Base-by-base conservation (phyloP, 768 basidiomycete genomes). In the Coprinopsis cinerea region DNA sequence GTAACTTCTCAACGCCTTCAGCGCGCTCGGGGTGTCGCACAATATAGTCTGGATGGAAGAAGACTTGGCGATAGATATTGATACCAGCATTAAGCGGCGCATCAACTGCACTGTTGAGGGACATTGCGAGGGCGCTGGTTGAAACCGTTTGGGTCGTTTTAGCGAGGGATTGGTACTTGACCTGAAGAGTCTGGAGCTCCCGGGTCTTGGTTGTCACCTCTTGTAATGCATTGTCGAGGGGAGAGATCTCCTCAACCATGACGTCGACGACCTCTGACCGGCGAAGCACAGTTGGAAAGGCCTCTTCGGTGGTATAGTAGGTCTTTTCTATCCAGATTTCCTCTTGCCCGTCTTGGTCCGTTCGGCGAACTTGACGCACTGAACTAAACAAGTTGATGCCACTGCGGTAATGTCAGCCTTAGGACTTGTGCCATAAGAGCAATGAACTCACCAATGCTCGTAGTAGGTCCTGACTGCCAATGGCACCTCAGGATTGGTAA, bases 241-340 rank as follows among this genome's bases (percentile, higher is more conserved):
- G 93, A 1, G 91, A 90, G 40, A 95, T 81, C 62, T 94, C 88
- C 44, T 81, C 71, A 17, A 85, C 68, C 37, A 83, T 78, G 37
- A 81, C 66, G 30, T 77, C 81, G 25, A 91, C 71, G 36, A 97
- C 80, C 60, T 96, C 93, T 1, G 91, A 92, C 20, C 95, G 81
- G 26, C 88, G 82, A 30, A 97, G 77, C 2, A 97, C 88, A 0
- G 92, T 93, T 0, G 95, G 95, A 68, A 94, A 93, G 2, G 81
- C 76, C 57, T 92, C 88, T 64, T 93, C 90, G 0, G 90, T 92
- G 2, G 83, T 88, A 61, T 81, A 85, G 58, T 79, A 83, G 0
- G 88, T 91, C 70, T 95, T 97, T 63, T 96, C 93, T 0, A 85
- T 67, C 92, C 92, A 96, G 1, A 77, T 64, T 62, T 90, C 87